These are phyloP conservation scores for Paradendryphiella salina DNA, from an alignment of 2,329 filamentous ascomycete genomes.

Conservation along the genomic window DNA sequence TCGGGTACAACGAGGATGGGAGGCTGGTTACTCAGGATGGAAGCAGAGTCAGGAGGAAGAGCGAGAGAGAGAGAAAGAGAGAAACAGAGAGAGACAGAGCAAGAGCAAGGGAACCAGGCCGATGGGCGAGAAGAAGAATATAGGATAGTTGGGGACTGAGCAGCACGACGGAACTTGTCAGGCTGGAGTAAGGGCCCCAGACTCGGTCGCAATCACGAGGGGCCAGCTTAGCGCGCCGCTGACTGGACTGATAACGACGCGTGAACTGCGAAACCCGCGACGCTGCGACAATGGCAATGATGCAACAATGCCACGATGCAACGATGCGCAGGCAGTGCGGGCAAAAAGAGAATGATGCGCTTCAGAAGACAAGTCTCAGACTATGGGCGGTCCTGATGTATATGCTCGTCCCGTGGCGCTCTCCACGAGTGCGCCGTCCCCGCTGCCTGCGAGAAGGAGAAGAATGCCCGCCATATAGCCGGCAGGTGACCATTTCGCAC, in stretches of 20 bases:
- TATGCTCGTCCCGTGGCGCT: neutral
- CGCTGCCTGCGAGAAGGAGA: neutral
- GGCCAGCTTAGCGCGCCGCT: slow-evolving; percentile 8
- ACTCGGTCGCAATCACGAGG: slow-evolving; percentile 12
- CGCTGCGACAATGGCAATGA: neutral
- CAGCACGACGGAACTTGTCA: neutral
- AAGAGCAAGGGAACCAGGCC: slow-evolving; percentile 7
- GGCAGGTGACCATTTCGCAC: slow-evolving; percentile 30
- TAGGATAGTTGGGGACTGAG: too few species aligned
- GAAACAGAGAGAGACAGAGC: neutral
- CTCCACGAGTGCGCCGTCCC: neutral
- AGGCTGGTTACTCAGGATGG: neutral
- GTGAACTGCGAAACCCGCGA: neutral
- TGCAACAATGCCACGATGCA: neutral
- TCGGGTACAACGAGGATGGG: neutral
- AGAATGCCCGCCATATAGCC: slow-evolving; percentile 24
- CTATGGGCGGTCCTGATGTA: neutral
- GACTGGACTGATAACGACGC: slow-evolving; percentile 10
- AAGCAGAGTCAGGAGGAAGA: too few species aligned
- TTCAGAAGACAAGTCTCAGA: neutral
- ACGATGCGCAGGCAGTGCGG: neutral
- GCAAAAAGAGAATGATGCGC: too few species aligned
- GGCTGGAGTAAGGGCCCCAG: slow-evolving; percentile 7
- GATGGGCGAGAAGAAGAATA: slow-evolving; percentile 9
- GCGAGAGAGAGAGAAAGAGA: too few species aligned